phyloP scores from a whole-genome alignment of 129 eudicot genomes.

The Daucus carota region DH1_v3.0 NC_030383.2:5359001-5359500 shows the following conservation, averaged over 20 bases:
- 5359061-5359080: slow-evolving; percentile 12
- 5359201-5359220: slow-evolving; percentile 15
- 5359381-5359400: too few species aligned
- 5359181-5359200: slow-evolving; percentile 8
- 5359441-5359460: too few species aligned
- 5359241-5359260: slow-evolving; percentile 39
- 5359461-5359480: too few species aligned
- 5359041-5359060: slow-evolving; percentile 6
- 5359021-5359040: slow-evolving; percentile 19
- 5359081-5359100: neutral
- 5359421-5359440: too few species aligned
- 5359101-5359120: slow-evolving; percentile 1
- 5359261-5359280: slow-evolving; percentile 26
- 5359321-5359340: neutral
- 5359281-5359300: slow-evolving; percentile 21
- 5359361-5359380: neutral
- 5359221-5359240: slow-evolving; percentile 17
- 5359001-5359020: slow-evolving; percentile 46
- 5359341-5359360: neutral
- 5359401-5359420: too few species aligned
- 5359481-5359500: neutral
- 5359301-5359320: slow-evolving; percentile 17
- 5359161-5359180: neutral
- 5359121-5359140: neutral
- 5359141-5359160: neutral